Evolutionary conservation across 2,329 filamentous ascomycete species (phyloP).

Genomic region (Ilyonectria sp.): DNA sequence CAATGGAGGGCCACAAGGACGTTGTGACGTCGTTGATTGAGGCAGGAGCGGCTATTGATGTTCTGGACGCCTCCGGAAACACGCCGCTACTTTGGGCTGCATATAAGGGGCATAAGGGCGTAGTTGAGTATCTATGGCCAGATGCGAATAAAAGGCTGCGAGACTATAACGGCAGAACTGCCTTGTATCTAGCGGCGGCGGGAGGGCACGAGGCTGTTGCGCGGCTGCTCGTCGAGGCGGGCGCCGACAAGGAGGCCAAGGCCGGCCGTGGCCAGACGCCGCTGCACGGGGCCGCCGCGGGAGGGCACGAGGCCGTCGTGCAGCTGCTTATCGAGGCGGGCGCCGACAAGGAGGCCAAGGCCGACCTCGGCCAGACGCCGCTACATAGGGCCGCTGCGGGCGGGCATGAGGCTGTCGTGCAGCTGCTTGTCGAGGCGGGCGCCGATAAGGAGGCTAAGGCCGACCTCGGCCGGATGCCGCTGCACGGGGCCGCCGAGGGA

Average conservation of each 20-base stretch:
- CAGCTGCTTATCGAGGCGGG: neutral
- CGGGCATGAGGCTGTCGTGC: neutral
- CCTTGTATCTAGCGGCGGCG: constrained; percentile 27
- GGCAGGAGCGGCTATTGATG: constrained; percentile 7
- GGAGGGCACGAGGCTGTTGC: too few species aligned
- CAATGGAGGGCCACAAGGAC: constrained; percentile 1
- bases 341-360: neutral
- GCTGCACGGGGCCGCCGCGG: neutral
- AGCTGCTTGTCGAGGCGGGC: too few species aligned
- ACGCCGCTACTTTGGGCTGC: constrained; percentile 30
- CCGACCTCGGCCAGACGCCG: neutral
- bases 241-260: neutral
- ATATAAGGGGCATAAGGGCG: constrained; percentile 13
- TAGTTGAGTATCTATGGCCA: constrained; percentile 22
- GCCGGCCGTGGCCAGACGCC: neutral
- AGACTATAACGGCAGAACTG: constrained; percentile 27
- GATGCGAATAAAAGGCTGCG: constrained; percentile 25
- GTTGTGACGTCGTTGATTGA: constrained; percentile 5
- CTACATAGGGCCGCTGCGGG: neutral
- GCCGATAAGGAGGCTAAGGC: neutral
- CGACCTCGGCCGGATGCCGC: neutral
- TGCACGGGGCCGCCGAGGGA: neutral
- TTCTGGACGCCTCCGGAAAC: constrained; percentile 12
- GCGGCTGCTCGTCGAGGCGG: neutral
- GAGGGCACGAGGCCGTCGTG: neutral